phyloP scores from a whole-genome alignment of 768 basidiomycete genomes.

The Dacryopinax primogenitus region DNA sequence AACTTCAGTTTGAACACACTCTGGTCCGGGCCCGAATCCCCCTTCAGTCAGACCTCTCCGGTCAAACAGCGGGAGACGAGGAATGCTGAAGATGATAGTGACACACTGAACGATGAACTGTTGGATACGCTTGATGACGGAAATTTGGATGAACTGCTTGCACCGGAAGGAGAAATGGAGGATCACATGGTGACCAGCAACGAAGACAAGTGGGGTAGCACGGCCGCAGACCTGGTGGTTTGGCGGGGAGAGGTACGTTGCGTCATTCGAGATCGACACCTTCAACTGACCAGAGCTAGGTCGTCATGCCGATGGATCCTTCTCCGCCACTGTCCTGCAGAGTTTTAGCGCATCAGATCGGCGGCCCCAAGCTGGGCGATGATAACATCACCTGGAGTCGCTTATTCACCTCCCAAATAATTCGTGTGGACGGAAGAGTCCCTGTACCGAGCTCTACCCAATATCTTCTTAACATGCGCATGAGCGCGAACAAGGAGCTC shows the following conservation, averaged over 20 bases:
- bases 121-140: neutral
- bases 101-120: neutral
- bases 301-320: constrained; percentile 70
- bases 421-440: constrained; percentile 76
- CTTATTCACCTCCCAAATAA: constrained; percentile 54
- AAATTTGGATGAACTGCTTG: neutral
- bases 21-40: neutral
- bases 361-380: constrained; percentile 47
- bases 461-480: constrained; percentile 63
- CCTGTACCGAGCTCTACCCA: constrained; percentile 60
- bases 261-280: constrained; percentile 5
- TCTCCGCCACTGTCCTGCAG: constrained; percentile 40
- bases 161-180: neutral
- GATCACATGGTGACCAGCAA: neutral
- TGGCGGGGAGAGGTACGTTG: constrained; percentile 64
- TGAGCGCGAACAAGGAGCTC: constrained; percentile 67
- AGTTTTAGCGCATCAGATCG: constrained; percentile 57
- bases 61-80: neutral
- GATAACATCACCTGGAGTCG: constrained; percentile 59
- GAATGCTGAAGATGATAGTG: neutral
- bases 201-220: neutral
- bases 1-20: neutral
- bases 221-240: constrained; percentile 37
- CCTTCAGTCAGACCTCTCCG: neutral
- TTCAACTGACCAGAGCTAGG: constrained; percentile 32